phyloP scores from a whole-genome alignment of 2,329 filamentous ascomycete genomes.

The Ilyonectria mors-panacis region DNA sequence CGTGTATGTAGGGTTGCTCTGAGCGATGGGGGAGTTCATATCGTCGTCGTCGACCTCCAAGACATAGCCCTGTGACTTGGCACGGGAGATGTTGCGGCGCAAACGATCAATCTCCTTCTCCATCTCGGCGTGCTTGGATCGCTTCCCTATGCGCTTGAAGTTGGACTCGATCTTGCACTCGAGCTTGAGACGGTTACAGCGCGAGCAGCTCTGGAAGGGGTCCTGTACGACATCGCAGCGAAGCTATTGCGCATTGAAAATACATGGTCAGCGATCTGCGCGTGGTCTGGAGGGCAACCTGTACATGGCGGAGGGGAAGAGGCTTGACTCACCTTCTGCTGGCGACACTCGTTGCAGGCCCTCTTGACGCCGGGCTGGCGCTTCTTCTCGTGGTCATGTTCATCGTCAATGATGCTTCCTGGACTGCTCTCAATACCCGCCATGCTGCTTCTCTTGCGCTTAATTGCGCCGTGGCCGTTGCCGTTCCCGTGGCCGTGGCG shows the following conservation, averaged over 20 bases:
- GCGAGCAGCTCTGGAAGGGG: conserved; percentile 82
- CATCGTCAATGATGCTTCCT: conserved; percentile 65
- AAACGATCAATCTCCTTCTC: conserved; percentile 83
- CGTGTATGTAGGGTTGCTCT: conserved; percentile 66
- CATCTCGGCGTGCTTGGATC: conserved; percentile 88
- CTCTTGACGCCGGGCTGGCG: conserved; percentile 80
- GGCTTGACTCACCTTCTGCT: conserved; percentile 80
- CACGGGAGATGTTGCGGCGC: conserved; percentile 72
- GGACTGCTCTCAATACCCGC: conserved; percentile 72
- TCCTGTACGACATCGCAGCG: conserved; percentile 89
- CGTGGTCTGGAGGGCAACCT: neutral
- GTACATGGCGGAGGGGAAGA: neutral
- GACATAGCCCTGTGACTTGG: conserved; percentile 71
- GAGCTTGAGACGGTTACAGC: conserved; percentile 84
- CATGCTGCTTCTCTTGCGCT: conserved; percentile 72
- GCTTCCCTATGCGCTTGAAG: conserved; percentile 88
- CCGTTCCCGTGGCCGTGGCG: conserved; percentile 62
- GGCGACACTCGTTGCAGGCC: conserved; percentile 87
- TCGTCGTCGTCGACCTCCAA: conserved; percentile 68
- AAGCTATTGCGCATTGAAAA: conserved; percentile 64
- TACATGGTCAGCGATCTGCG: conserved; percentile 28
- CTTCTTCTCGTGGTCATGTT: conserved; percentile 73
- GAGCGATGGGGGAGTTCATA: conserved; percentile 70
- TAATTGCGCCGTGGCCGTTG: conserved; percentile 56
- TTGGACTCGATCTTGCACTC: conserved; percentile 90